A percentile compares a stretch with the other conserved stretches of the same genome.
These are phyloP conservation scores for Hamigera avellanea DNA, from an alignment of 495 filamentous ascomycete species.

Conservation along the genomic window DNA sequence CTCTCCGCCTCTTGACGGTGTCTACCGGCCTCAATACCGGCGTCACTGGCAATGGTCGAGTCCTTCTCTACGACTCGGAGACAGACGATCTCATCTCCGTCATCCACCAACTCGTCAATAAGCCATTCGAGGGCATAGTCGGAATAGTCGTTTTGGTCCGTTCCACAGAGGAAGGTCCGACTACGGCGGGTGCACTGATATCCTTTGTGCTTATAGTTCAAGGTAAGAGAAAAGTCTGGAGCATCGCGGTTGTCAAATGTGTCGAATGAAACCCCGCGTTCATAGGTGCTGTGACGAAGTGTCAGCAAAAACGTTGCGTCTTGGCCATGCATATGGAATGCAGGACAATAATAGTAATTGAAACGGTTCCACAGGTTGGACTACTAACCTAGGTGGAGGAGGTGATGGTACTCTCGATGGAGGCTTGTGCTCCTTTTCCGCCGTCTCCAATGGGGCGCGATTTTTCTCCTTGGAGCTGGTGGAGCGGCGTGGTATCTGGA, in stretches of 20 bases:
- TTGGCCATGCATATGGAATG: too few relatives aligned
- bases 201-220: conserved; percentile 81
- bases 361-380: conserved; percentile 1
- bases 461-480: conserved; percentile 18
- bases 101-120: conserved; percentile 87
- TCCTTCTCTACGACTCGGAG: conserved; percentile 84
- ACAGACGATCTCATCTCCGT: conserved; percentile 94
- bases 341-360: too few relatives aligned
- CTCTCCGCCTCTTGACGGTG: conserved; percentile 74
- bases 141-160: conserved; percentile 91
- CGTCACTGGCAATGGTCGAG: conserved; percentile 56
- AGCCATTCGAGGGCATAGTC: conserved; percentile 93
- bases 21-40: conserved; percentile 53
- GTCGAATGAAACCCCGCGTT: conserved; percentile 73
- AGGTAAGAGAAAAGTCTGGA: conserved; percentile 65
- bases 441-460: conserved; percentile 12
- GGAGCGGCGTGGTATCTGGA: conserved; percentile 19
- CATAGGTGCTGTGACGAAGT: conserved; percentile 28
- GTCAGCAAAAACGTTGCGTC: too few relatives aligned
- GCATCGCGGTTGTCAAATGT: conserved; percentile 84
- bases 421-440: conserved; percentile 17
- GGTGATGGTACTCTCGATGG: conserved; percentile 16
- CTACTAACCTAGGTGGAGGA: conserved; percentile 30
- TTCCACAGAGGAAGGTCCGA: conserved; percentile 86
- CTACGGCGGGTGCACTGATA: conserved; percentile 77